phyloP scores from a whole-genome alignment of 345 rosid genomes.

The Aquilaria malaccensis region DNA sequence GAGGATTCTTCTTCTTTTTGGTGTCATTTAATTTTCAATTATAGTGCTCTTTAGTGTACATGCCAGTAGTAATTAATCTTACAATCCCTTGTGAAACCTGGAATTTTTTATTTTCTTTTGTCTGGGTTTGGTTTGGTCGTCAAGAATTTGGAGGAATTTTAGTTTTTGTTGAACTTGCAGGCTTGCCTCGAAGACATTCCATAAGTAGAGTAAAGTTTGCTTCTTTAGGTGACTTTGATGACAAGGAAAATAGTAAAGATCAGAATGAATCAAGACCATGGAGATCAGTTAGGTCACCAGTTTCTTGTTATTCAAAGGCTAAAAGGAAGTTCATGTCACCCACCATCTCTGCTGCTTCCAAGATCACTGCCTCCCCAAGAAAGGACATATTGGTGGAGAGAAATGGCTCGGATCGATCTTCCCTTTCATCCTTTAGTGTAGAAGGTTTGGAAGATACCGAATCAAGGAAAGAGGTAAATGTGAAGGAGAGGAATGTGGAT shows the following conservation, averaged over 20 bases:
- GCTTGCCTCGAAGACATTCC: slow-evolving; percentile 34
- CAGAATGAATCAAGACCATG: slow-evolving; percentile 20
- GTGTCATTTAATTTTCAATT: neutral
- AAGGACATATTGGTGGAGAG: slow-evolving; percentile 61
- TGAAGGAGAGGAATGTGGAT: slow-evolving; percentile 31
- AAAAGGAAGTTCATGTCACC: slow-evolving; percentile 83
- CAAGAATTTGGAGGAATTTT: no score
- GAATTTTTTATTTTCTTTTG: neutral
- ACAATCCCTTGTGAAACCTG: no score
- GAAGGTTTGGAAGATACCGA: slow-evolving; percentile 31
- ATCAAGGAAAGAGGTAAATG: no score
- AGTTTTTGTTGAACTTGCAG: slow-evolving; percentile 16
- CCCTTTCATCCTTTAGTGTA: slow-evolving; percentile 34
- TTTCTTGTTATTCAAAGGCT: slow-evolving; percentile 27
- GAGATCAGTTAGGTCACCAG: slow-evolving; percentile 27
- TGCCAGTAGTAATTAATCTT: no score
- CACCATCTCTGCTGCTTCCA: slow-evolving; percentile 79
- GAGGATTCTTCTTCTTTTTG: neutral
- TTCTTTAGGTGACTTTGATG: slow-evolving; percentile 32
- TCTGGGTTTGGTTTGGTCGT: no score
- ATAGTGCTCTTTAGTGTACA: neutral
- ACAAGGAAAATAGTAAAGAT: slow-evolving; percentile 59
- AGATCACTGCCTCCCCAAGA: slow-evolving; percentile 60
- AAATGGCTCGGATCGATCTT: slow-evolving; percentile 41
- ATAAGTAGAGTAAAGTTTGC: slow-evolving; percentile 31